Evolutionary conservation across 192 early-diverging fungal genomes (phyloP).

Genomic region (Podochytrium sp.): DNA sequence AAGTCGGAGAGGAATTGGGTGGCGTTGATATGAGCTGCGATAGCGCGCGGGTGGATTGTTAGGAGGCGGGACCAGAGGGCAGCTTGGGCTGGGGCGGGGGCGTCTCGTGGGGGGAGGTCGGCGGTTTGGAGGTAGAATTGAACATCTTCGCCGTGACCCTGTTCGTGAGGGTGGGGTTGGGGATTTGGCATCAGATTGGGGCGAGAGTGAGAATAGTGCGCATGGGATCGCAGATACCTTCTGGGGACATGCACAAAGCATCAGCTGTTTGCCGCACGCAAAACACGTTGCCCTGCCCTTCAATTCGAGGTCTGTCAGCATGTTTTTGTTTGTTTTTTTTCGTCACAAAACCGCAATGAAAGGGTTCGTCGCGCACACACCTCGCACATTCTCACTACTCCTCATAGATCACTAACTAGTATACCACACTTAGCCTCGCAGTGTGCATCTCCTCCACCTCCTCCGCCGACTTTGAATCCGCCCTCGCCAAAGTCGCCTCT

Average conservation of each 20-base stretch:
- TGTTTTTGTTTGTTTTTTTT: not conserved
- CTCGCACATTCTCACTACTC: not conserved
- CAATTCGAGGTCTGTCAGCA: not conserved
- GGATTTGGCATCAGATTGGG: too few relatives aligned
- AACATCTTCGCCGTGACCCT: not conserved
- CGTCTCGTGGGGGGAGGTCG: not conserved
- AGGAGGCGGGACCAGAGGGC: not conserved
- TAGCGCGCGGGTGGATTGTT: not conserved
- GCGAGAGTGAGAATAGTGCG: too few relatives aligned
- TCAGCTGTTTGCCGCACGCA: not conserved
- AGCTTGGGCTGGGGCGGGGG: not conserved
- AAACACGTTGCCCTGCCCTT: not conserved
- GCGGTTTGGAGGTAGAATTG: not conserved
- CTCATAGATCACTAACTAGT: too few relatives aligned
- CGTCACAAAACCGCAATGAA: not conserved
- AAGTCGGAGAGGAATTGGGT: not conserved
- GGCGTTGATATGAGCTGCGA: not conserved
- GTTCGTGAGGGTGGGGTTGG: too few relatives aligned
- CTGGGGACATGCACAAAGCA: not conserved
- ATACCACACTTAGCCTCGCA: not conserved
- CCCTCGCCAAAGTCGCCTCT: slow-evolving; percentile 74
- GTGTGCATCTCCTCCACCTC: not conserved
- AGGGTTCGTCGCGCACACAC: not conserved
- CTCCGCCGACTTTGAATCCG: slow-evolving; percentile 50
- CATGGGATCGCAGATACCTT: too few relatives aligned